Conservation (phyloP, 2,329 filamentous ascomycete genomes). For the Pseudopyrenochaeta lycopersici region DNA sequence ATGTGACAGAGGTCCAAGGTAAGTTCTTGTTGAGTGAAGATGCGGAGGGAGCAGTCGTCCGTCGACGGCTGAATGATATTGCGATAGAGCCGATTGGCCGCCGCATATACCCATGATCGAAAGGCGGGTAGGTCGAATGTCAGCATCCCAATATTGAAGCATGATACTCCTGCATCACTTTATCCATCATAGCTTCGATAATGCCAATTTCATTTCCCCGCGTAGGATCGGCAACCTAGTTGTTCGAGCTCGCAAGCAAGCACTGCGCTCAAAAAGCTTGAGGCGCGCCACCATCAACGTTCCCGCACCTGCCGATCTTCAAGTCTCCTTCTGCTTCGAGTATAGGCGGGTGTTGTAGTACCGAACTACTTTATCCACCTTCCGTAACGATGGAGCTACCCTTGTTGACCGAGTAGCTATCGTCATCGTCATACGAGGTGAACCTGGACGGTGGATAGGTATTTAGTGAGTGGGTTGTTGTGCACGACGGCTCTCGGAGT, state of each 20-base stretch:
- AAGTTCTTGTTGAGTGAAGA: no score
- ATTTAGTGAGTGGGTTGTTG: constrained; percentile 7
- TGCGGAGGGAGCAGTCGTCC: no score
- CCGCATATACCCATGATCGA: no score
- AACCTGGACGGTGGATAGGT: constrained; percentile 1
- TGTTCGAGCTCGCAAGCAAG: not conserved
- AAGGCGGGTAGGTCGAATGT: no score
- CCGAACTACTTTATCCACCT: constrained; percentile 33
- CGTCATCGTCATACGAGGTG: constrained; percentile 19
- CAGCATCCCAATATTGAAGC: no score
- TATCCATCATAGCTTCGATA: no score
- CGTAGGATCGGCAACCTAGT: no score
- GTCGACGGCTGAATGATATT: no score
- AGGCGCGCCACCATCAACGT: constrained; percentile 12
- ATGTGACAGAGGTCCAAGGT: no score
- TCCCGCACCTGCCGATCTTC: constrained; percentile 25
- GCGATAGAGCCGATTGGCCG: no score
- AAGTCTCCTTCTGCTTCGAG: constrained; percentile 38
- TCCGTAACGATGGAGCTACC: constrained; percentile 32
- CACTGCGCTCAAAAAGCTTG: constrained; percentile 16
- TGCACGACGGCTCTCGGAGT: constrained; percentile 1
- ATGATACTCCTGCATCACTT: no score
- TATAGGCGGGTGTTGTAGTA: constrained; percentile 19
- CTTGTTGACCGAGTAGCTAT: constrained; percentile 18
- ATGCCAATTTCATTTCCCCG: no score